Base-by-base conservation (phyloP, 176 grass and related monocot genomes). In the Metroxylon sagu region DNA sequence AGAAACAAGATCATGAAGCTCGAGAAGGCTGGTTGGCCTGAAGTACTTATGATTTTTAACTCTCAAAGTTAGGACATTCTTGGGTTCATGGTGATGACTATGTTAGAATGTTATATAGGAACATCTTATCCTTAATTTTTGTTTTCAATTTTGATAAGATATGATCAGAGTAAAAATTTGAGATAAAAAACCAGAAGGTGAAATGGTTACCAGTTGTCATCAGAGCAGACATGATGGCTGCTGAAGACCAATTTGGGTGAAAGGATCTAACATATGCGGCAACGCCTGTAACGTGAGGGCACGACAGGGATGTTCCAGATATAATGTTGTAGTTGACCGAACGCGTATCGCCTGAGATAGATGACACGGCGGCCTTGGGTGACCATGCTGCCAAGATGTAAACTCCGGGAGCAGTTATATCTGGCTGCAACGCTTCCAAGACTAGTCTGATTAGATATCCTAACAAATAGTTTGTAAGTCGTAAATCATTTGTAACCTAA, bases 191-290 rank as follows among this genome's bases (percentile, higher is more conserved):
- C 27, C 4, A 28, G 27, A 28, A 28, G 6, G 4, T 50, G n/a
- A 4, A 49, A 61, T 5, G 17, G 2, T 19, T 52, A 86, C 72
- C 68, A 4, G 85, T 79, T 29, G 85, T 88, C 43, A 83, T 76
- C 26, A 88, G 67, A 28, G 76, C 68, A 3, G 85, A 83, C 76
- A 76, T 79, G 72, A 88, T 72, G 67, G 75, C 71, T 0, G 72
- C 76, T n/a, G 76, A 76, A 6, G 85, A 80, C 85, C 85, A 88
- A 27, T 58, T 66, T 3, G 62, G 76, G 64, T 88, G 80, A 54
- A 79, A 62, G 0, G 68, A 76, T 60, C 70, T 88, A 59, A 88
- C 64, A 27, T 73, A 88, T 0, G 76, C 76, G 10, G 68, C 76
- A 23, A 23, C 53, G 14, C 76, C 76, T 5, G 53, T 62, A 0